Base-by-base conservation (phyloP, 352 stramenopile species). In the Pythium chondricola region DNA sequence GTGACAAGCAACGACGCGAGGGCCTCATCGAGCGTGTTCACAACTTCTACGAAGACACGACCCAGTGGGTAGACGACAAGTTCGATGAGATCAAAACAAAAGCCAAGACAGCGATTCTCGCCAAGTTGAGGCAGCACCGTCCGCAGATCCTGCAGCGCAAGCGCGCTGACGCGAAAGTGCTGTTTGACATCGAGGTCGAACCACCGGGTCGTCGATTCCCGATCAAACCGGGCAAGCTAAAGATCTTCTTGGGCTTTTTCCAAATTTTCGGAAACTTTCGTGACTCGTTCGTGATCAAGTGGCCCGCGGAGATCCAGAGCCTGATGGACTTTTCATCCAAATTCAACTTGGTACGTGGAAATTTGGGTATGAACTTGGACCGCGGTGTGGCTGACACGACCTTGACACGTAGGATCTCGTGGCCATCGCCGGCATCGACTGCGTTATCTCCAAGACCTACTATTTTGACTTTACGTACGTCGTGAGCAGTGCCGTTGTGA, bases 251-350 rank as follows among this genome's bases (percentile, higher is more conserved):
- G 16, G 78, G 78, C 4, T 89, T 89, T 43, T 89, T 89, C 48
- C 78, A 89, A 48, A 87, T 89, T 25, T 89, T 89, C 59, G 75
- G 74, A 48, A 87, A 85, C 29, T 86, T 89, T 24, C 71, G 73
- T 14, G 72, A 71, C 21, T 67, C 71, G 13, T 89, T 86, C 31
- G 62, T 75, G 22, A 63, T 86, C 25, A 87, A 84, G 36, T 89
- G 75, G 74, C 78, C 75, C 0, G 31, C 56, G 4, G 48, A 68
- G 6, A 58, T 89, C 14, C 72, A 87, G 52, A 65, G 50, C 2
- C 51, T 86, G 27, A 89, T 87, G 78, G 57, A 66, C 26, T 33
- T 83, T 17, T 82, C 78, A 18, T 58, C 77, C n/a, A 67, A 86
- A 47, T 85, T 89, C 35, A 89, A 89, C 47, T 43, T 89, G 61